These are phyloP conservation scores for Brasilioporus rufonigricans DNA, from an alignment of 768 basidiomycete genomes.

Conservation along the genomic window DNA sequence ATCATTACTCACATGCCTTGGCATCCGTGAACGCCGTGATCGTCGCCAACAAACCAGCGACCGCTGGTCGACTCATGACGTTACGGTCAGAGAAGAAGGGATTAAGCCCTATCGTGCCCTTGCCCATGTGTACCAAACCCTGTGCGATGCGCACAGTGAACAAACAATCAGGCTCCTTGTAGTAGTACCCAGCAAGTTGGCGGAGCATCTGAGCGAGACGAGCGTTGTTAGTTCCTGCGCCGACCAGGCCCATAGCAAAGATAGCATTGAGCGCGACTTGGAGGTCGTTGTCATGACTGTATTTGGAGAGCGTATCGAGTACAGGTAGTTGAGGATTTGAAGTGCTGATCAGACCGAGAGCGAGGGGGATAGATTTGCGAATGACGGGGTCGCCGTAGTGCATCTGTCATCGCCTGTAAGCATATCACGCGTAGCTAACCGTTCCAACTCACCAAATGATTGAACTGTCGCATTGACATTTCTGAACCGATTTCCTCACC, in stretches of 20 bases:
- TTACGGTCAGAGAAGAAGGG: constrained; percentile 94
- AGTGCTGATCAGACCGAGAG: constrained; percentile 89
- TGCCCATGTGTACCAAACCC: constrained; percentile 85
- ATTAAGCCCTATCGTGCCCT: constrained; percentile 46
- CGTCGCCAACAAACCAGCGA: constrained; percentile 86
- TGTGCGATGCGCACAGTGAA: constrained; percentile 96
- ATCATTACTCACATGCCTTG: constrained; percentile 73
- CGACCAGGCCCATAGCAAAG: constrained; percentile 97
- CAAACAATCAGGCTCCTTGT: constrained; percentile 94
- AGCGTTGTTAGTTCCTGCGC: constrained; percentile 98
- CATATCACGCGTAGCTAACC: neutral
- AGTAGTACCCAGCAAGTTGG: constrained; percentile 96
- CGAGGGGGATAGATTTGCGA: constrained; percentile 90
- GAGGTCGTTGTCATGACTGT: constrained; percentile 99
- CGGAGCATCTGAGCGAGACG: constrained; percentile 96
- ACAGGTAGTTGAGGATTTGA: constrained; percentile 95
- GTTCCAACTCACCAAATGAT: constrained; percentile 73
- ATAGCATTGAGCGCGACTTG: constrained; percentile 95
- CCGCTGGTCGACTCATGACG: constrained; percentile 84
- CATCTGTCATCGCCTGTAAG: constrained; percentile 63
- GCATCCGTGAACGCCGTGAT: constrained; percentile 92
- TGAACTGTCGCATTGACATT: constrained; percentile 97
- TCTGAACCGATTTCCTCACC: constrained; percentile 97
- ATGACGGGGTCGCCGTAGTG: constrained; percentile 95
- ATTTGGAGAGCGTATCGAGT: constrained; percentile 96